Evolutionary conservation across 306 rosid species (phyloP), one percentile per base, ranked within the genome.

Genomic region (Rosa multiflora): DNA sequence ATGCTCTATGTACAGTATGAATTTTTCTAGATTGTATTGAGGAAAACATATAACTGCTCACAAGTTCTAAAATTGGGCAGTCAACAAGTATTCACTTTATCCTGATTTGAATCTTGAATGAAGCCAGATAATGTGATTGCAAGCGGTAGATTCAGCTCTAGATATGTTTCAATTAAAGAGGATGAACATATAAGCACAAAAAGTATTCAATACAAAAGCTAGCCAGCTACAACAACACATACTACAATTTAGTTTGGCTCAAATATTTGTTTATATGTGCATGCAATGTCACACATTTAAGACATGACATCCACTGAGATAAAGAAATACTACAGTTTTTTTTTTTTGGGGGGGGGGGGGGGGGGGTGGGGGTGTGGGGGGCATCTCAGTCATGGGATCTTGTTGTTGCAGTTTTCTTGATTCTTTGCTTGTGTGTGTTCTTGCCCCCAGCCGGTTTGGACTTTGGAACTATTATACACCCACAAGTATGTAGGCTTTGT

Each of bases 1-100:
- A 43, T 39, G 74, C 47, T 52, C 21, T 3, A 14, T 53, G 42
- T 32, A 13, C 40, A 62, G 29, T 32, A 29, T 13, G 68, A 4
- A 14, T 29, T 29, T 52, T 17, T 53, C 63, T n/a, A 11, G 2
- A 59, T 3, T 20, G 23, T 23, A 59, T 26, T 4, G 8, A 26
- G 14, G 6, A 61, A 64, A 64, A 35, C 46, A 35, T 6, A 66
- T 12, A 11, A 48, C 59, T 37, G 40, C 52, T 5, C 52, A 48
- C 35, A 10, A 68, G 46, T 76, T 76, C 68, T 32, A 21, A 71
- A 11, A 80, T 35, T 51, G 51, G 58, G 62, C 42, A 4, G 53
- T 2, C 52, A 46, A 11, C 3, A 59, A 59, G 74, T 47, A 64
- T 14, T 64, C 46, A 18, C 35, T 18, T 12, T 62, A 15, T 29